Conservation (phyloP, 306 rosid genomes). For the Calophaca sinica region DNA sequence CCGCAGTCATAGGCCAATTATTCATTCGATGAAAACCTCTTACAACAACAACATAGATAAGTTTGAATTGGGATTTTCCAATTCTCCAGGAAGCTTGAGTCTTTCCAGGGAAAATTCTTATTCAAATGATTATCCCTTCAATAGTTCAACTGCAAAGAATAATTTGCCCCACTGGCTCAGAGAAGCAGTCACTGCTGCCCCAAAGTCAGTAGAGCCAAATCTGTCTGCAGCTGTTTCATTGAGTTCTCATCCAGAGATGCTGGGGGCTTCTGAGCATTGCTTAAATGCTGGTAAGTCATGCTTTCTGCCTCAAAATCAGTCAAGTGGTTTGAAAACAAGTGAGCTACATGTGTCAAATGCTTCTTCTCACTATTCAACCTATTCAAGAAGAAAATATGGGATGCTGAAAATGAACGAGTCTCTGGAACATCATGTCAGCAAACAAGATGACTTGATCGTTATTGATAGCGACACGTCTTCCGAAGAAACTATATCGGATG, state of each 20-base stretch:
- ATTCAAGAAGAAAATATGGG: constrained; percentile 49
- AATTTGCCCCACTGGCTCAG: constrained; percentile 73
- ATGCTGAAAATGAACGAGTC: constrained; percentile 49
- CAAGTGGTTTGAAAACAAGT: constrained; percentile 45
- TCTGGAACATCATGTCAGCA: constrained; percentile 37
- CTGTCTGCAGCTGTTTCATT: constrained; percentile 41
- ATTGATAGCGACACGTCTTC: constrained; percentile 71
- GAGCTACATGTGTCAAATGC: constrained; percentile 41
- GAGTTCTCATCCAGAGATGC: constrained; percentile 45
- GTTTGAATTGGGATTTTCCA: constrained; percentile 46
- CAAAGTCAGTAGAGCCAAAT: constrained; percentile 35
- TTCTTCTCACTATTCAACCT: constrained; percentile 47
- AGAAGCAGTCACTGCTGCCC: constrained; percentile 57
- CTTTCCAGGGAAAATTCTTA: constrained; percentile 39
- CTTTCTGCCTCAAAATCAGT: constrained; percentile 43
- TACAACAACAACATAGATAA: constrained; percentile 45
- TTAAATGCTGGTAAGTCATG: constrained; percentile 41
- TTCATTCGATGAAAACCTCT: constrained; percentile 43
- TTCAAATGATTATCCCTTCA: constrained; percentile 48
- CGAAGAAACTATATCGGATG: constrained; percentile 78
- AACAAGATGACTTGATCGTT: constrained; percentile 52
- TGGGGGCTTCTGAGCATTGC: constrained; percentile 39
- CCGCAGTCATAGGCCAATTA: constrained; percentile 43
- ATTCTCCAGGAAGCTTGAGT: constrained; percentile 45
- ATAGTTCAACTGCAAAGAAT: constrained; percentile 38